Percentiles rank a stretch among this genome's conserved stretches.
These are phyloP conservation scores for Gaertneriomyces semiglobifer DNA, from an alignment of 192 early-diverging fungal species.

Conservation along the genomic window DNA sequence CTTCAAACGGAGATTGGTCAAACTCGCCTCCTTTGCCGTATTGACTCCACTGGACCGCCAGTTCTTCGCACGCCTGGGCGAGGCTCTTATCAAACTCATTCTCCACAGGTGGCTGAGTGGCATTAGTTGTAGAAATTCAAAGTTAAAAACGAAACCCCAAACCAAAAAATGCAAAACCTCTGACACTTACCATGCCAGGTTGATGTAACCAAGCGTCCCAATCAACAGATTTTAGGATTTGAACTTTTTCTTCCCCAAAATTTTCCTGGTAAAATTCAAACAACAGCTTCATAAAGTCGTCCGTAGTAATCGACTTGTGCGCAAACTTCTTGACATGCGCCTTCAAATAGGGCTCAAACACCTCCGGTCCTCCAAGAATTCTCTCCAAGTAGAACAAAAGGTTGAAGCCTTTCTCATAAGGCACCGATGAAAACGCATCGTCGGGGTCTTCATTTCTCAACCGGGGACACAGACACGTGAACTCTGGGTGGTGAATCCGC, in stretches of 20 bases:
- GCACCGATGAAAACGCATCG: constrained; percentile 49
- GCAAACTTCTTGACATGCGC: constrained; percentile 75
- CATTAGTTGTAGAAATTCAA: background rate
- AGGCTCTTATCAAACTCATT: constrained; percentile 84
- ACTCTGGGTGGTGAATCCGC: constrained; percentile 39
- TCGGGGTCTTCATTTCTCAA: constrained; percentile 82
- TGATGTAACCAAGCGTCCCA: constrained; percentile 88
- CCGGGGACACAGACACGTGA: constrained; percentile 62
- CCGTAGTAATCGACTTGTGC: constrained; percentile 83
- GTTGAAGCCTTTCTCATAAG: constrained; percentile 90
- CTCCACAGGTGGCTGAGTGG: constrained; percentile 65
- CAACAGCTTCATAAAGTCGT: constrained; percentile 82
- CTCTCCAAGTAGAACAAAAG: constrained; percentile 90
- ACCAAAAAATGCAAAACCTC: too few species aligned
- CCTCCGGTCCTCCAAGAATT: constrained; percentile 72
- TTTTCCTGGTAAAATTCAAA: constrained; percentile 71
- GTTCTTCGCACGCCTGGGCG: constrained; percentile 71
- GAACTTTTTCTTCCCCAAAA: constrained; percentile 63
- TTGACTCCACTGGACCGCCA: constrained; percentile 55
- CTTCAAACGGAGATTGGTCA: constrained; percentile 56
- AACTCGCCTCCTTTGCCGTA: constrained; percentile 50
- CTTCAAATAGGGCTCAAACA: constrained; percentile 56
- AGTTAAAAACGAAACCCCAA: background rate
- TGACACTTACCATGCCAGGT: constrained; percentile 72
- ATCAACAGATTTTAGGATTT: constrained; percentile 73